phyloP scores from a whole-genome alignment of 192 early-diverging fungal genomes.

The Umbelopsis sp. region DNA sequence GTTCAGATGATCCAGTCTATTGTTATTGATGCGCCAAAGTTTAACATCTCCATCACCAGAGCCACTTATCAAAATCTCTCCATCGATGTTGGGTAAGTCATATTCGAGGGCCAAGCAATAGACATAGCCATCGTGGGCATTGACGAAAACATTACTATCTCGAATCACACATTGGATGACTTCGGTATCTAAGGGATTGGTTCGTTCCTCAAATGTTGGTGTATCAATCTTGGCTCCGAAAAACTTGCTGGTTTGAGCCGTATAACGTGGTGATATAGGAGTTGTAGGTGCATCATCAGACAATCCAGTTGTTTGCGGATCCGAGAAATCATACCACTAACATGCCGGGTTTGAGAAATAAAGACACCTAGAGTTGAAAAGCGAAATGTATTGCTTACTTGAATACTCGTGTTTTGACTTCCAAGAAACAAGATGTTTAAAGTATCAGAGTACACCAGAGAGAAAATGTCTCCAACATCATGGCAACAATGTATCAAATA shows the following conservation, averaged over 20 bases:
- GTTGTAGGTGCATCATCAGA: slow-evolving; percentile 9
- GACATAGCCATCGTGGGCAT: slow-evolving; percentile 78
- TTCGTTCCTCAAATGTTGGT: not conserved
- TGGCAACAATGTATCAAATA: slow-evolving; percentile 68
- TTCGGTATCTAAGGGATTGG: slow-evolving; percentile 39
- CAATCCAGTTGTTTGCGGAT: slow-evolving; percentile 31
- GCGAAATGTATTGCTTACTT: slow-evolving; percentile 44
- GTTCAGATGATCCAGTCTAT: slow-evolving; percentile 32
- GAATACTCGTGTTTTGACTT: slow-evolving; percentile 79
- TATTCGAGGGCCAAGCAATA: slow-evolving; percentile 61
- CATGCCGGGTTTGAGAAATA: not conserved
- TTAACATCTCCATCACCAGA: slow-evolving; percentile 73
- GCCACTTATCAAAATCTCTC: slow-evolving; percentile 55
- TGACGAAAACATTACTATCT: slow-evolving; percentile 54
- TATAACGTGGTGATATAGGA: slow-evolving; percentile 29
- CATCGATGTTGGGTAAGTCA: slow-evolving; percentile 51
- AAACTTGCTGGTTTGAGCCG: slow-evolving; percentile 35
- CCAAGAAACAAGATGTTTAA: slow-evolving; percentile 67
- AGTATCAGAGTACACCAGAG: slow-evolving; percentile 59
- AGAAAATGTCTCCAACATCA: slow-evolving; percentile 74
- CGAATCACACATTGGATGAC: slow-evolving; percentile 61
- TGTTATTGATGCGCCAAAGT: slow-evolving; percentile 41
- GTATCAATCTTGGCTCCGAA: slow-evolving; percentile 21
- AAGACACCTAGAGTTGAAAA: not conserved
- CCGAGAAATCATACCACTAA: slow-evolving; percentile 43